Conservation (phyloP, 768 basidiomycete genomes). For the Tubosaeta brunneosetosa region DNA sequence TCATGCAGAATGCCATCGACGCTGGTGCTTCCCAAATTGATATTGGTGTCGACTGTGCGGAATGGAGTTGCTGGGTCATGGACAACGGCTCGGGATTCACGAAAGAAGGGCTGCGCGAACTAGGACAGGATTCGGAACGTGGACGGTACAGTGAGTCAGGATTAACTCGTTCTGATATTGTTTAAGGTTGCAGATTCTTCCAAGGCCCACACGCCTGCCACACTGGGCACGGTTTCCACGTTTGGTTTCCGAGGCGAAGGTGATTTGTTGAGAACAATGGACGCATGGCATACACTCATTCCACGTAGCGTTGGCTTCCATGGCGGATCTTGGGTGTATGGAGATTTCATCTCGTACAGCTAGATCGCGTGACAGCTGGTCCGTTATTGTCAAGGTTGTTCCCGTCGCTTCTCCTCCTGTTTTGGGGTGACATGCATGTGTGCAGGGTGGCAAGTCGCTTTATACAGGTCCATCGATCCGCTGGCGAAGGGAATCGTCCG, state of each 20-base stretch:
- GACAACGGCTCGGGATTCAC: slow-evolving; percentile 82
- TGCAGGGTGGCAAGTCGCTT: slow-evolving; percentile 59
- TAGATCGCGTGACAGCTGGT: slow-evolving; percentile 61
- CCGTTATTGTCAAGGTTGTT: slow-evolving; percentile 71
- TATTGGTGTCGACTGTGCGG: slow-evolving; percentile 65
- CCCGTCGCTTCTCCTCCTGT: not conserved
- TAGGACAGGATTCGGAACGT: slow-evolving; percentile 48
- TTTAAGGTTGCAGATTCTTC: slow-evolving; percentile 53
- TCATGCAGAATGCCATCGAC: slow-evolving; percentile 88
- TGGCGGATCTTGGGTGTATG: slow-evolving; percentile 70
- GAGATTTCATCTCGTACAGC: slow-evolving; percentile 79
- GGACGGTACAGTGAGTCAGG: slow-evolving; percentile 66
- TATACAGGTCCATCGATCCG: slow-evolving; percentile 72
- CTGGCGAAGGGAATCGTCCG: slow-evolving; percentile 67
- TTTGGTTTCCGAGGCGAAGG: slow-evolving; percentile 97
- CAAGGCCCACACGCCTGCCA: slow-evolving; percentile 54
- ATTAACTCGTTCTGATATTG: not conserved
- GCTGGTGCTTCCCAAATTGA: slow-evolving; percentile 67
- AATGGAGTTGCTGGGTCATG: slow-evolving; percentile 80
- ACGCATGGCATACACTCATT: slow-evolving; percentile 9
- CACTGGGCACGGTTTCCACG: slow-evolving; percentile 50
- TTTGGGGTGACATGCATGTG: not conserved
- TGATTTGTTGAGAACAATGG: slow-evolving; percentile 24
- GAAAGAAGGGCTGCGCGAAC: slow-evolving; percentile 49
- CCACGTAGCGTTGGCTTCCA: slow-evolving; percentile 71